These are phyloP conservation scores for Suhomyces kunorum DNA, from an alignment of 1,139 yeast species.

Conservation along the genomic window DNA sequence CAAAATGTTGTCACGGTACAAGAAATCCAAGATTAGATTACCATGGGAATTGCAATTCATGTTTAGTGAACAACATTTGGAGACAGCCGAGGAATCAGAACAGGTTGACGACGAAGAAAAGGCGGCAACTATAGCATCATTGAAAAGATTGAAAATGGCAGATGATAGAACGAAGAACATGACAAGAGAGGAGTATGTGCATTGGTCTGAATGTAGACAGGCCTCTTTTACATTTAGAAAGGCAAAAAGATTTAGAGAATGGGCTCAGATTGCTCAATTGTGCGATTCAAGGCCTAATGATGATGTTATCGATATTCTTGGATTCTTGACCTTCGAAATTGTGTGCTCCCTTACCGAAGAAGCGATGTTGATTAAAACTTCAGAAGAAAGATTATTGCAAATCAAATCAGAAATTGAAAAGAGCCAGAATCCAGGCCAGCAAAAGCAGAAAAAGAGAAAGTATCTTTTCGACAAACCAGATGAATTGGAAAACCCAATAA, in stretches of 20 bases:
- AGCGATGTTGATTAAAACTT: constrained; percentile 76
- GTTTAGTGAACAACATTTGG: constrained; percentile 88
- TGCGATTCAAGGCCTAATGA: constrained; percentile 93
- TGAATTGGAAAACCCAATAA: constrained; percentile 77
- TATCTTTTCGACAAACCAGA: constrained; percentile 90
- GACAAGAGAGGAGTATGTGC: constrained; percentile 97
- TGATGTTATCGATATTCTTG: constrained; percentile 93
- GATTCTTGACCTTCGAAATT: constrained; percentile 93
- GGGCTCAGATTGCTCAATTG: constrained; percentile 86
- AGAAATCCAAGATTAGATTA: constrained; percentile 76
- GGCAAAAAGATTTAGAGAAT: constrained; percentile 88
- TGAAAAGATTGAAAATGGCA: constrained; percentile 85
- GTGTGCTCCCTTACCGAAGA: constrained; percentile 93
- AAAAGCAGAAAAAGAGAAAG: constrained; percentile 39
- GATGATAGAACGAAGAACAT: constrained; percentile 90
- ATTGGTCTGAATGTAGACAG: constrained; percentile 98
- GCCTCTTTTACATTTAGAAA: constrained; percentile 95
- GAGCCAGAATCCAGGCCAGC: constrained; percentile 21
- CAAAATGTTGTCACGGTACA: constrained; percentile 65
- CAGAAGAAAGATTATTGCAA: constrained; percentile 55
- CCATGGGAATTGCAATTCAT: constrained; percentile 97
- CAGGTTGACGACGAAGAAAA: constrained; percentile 85
- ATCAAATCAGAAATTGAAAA: constrained; percentile 34
- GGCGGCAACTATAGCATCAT: constrained; percentile 86
- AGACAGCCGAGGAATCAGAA: constrained; percentile 74